Evolutionary conservation across 306 rosid genomes (phyloP).

Genomic region (Trifolium repens): DNA sequence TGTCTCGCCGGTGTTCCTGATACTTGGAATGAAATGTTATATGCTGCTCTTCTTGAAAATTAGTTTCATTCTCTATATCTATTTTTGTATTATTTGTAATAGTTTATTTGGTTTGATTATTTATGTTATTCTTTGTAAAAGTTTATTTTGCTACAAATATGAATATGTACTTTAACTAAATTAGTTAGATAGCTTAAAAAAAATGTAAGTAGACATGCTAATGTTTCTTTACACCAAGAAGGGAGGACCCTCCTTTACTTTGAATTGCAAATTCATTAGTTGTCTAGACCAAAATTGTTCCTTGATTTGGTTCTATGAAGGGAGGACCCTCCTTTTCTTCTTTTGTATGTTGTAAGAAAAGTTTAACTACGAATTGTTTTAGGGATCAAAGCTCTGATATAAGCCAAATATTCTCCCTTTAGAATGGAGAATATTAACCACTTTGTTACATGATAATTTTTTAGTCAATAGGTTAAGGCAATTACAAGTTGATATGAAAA

Average conservation of each 20-base stretch:
- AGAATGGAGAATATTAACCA: too few species aligned
- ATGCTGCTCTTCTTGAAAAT: conserved; percentile 42
- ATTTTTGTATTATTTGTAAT: neutral
- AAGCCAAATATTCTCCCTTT: too few species aligned
- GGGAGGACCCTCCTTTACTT: too few species aligned
- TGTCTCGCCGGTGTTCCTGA: conserved; percentile 80
- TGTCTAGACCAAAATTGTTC: neutral
- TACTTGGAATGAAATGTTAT: conserved; percentile 72
- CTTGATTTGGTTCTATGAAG: too few species aligned
- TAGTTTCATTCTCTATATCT: neutral
- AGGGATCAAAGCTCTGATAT: too few species aligned
- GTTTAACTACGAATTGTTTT: too few species aligned
- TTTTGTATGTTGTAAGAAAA: too few species aligned
- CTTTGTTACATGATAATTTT: too few species aligned
- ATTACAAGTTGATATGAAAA: too few species aligned
- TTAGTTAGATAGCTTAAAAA: neutral
- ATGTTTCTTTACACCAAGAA: neutral
- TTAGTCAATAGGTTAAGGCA: too few species aligned
- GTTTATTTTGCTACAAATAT: neutral
- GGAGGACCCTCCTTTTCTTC: too few species aligned
- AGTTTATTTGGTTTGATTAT: neutral
- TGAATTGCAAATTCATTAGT: neutral
- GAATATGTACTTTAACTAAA: neutral
- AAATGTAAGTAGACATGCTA: neutral
- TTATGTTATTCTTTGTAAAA: too few species aligned